Conservation (phyloP, 106 monocot genomes). For the Vanilla planifolia region DNA sequence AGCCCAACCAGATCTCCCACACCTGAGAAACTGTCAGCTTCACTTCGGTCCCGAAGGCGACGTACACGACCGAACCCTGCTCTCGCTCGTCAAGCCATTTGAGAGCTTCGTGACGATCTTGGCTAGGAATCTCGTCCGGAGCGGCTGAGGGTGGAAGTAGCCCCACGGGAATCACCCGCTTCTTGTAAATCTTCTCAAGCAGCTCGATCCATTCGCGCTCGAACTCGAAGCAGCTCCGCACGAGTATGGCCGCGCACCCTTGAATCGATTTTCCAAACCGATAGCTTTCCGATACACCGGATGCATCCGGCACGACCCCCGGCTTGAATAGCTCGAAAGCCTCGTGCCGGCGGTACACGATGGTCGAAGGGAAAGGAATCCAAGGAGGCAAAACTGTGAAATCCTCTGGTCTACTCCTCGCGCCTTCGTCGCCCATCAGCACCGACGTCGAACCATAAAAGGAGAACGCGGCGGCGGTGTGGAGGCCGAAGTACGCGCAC, state of each 20-base stretch:
- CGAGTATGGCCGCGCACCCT: not conserved
- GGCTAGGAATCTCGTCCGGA: no score
- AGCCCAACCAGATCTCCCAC: not conserved
- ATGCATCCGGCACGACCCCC: not conserved
- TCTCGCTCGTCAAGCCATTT: slow-evolving; percentile 7
- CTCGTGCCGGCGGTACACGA: slow-evolving; percentile 1
- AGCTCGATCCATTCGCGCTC: slow-evolving; percentile 8
- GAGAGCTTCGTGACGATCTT: no score
- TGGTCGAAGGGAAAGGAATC: slow-evolving; percentile 8
- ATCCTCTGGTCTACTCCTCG: not conserved
- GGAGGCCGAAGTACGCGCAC: slow-evolving; percentile 19
- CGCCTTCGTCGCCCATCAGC: not conserved
- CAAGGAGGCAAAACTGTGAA: slow-evolving; percentile 3
- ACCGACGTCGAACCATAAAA: slow-evolving; percentile 15
- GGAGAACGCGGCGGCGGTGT: not conserved
- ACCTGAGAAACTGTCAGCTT: not conserved
- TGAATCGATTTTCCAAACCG: not conserved
- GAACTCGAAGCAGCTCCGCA: slow-evolving; percentile 6
- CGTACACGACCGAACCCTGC: not conserved
- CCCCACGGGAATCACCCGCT: slow-evolving; percentile 11
- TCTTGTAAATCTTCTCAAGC: not conserved
- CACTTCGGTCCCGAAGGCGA: slow-evolving; percentile 11
- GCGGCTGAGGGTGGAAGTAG: not conserved
- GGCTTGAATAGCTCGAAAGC: not conserved
- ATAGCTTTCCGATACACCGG: not conserved